These are phyloP conservation scores for Mrakia frigida DNA, from an alignment of 768 basidiomycete species.

Conservation along the genomic window DNA sequence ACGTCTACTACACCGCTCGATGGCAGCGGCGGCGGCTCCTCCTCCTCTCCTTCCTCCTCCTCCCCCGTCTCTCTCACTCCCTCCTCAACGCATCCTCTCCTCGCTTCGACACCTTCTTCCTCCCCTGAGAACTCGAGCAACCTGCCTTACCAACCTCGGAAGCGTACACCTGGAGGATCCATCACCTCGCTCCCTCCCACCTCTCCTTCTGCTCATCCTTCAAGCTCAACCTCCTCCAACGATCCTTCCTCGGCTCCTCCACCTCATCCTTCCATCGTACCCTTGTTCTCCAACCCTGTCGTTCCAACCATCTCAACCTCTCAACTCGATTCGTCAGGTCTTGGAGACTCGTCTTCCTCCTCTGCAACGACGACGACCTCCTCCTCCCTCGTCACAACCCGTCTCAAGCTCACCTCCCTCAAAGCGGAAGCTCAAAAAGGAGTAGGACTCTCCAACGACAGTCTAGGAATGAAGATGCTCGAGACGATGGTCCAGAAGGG, in stretches of 20 bases:
- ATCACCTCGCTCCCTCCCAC: slow-evolving; percentile 19
- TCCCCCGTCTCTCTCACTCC: not conserved
- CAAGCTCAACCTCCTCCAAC: not conserved
- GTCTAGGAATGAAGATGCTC: slow-evolving; percentile 45
- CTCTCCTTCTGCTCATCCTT: slow-evolving; percentile 1
- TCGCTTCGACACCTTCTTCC: not conserved
- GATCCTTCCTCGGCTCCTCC: slow-evolving; percentile 5
- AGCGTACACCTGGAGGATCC: slow-evolving; percentile 30
- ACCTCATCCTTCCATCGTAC: not conserved
- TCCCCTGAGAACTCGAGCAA: not conserved
- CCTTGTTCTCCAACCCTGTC: slow-evolving; percentile 27
- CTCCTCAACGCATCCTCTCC: slow-evolving; percentile 9
- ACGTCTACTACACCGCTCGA: not conserved
- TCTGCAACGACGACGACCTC: not conserved
- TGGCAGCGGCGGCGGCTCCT: no score
- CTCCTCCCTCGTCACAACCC: slow-evolving; percentile 35
- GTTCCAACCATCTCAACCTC: slow-evolving; percentile 30
- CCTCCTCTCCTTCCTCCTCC: not conserved
- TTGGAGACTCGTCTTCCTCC: not conserved
- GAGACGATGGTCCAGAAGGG: slow-evolving; percentile 44
- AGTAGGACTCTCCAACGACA: slow-evolving; percentile 42
- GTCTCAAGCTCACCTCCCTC: slow-evolving; percentile 43
- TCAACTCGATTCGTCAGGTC: slow-evolving; percentile 12
- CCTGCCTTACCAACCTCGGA: slow-evolving; percentile 27
- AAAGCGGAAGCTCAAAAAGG: slow-evolving; percentile 43